phyloP scores from a whole-genome alignment of 2,329 filamentous ascomycete species.

The Fusarium musae region DNA sequence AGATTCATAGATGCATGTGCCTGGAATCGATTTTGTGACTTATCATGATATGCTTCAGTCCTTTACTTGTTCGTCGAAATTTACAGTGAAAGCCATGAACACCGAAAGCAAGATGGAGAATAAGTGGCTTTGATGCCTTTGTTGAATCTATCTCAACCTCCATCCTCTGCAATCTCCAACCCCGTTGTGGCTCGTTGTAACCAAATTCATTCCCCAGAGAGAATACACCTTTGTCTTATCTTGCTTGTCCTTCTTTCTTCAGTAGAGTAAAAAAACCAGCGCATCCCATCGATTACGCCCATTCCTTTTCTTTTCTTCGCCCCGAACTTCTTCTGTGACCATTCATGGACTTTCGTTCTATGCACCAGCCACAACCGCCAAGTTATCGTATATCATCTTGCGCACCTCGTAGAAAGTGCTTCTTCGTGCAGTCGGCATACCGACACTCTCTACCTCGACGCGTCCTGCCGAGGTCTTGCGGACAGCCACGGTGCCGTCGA shows the following conservation, averaged over 20 bases:
- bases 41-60: not conserved
- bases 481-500: constrained; percentile 89
- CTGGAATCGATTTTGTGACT: not conserved
- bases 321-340: not conserved
- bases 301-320: not conserved
- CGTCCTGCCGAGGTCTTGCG: constrained; percentile 87
- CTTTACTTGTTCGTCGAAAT: not conserved
- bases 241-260: not conserved
- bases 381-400: constrained; percentile 89
- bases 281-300: constrained; percentile 29
- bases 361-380: constrained; percentile 87
- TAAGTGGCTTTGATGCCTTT: not conserved
- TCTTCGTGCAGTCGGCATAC: constrained; percentile 53
- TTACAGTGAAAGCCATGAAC: not conserved
- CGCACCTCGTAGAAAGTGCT: constrained; percentile 89
- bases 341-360: constrained; percentile 46
- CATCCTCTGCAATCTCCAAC: not conserved
- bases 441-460: constrained; percentile 87
- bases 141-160: constrained; percentile 16
- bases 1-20: not conserved
- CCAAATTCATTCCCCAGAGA: constrained; percentile 14
- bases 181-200: not conserved
- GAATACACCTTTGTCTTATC: constrained; percentile 23
- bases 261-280: constrained; percentile 13
- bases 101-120: not conserved